Percentiles rank a stretch among this genome's conserved stretches.
These are phyloP conservation scores for Elaeis guineensis DNA, from an alignment of 176 grass and related monocot species.

Conservation along the genomic window DNA sequence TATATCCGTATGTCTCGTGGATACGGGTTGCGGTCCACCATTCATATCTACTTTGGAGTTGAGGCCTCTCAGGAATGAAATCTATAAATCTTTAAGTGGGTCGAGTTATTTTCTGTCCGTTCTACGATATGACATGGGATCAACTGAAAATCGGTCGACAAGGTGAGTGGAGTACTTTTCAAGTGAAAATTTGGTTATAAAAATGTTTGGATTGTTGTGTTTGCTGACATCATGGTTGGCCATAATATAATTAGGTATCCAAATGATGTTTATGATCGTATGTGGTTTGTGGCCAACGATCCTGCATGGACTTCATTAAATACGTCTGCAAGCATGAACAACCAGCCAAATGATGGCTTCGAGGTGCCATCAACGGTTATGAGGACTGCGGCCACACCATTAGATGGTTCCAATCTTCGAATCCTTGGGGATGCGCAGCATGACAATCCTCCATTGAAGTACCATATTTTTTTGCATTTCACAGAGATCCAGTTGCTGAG, in stretches of 20 bases:
- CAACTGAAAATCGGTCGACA: not conserved
- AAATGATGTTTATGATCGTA: conserved; percentile 34
- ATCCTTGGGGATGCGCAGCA: not conserved
- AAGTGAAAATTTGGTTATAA: too few relatives aligned
- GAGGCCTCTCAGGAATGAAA: conserved; percentile 19
- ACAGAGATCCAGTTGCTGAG: conserved; percentile 1
- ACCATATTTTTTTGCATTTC: not conserved
- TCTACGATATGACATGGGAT: conserved; percentile 6
- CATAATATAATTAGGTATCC: conserved; percentile 28
- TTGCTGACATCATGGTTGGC: too few relatives aligned
- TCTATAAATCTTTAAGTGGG: conserved; percentile 31
- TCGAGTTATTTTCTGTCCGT: conserved; percentile 26
- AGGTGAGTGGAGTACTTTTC: not conserved
- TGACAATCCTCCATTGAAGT: not conserved
- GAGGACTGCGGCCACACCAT: conserved; percentile 17
- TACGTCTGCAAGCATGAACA: not conserved
- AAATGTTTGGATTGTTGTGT: too few relatives aligned
- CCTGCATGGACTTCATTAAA: conserved; percentile 4
- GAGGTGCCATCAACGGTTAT: conserved; percentile 23
- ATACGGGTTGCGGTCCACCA: conserved; percentile 32
- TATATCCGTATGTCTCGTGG: conserved; percentile 44
- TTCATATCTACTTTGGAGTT: conserved; percentile 45
- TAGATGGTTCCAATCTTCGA: not conserved
- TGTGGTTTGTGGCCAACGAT: conserved; percentile 20
- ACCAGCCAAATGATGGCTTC: conserved; percentile 5